A percentile compares a stretch with the other conserved stretches of the same genome.
Evolutionary conservation across 306 rosid genomes (phyloP).

Genomic region (Casuarina cunninghamiana): DNA sequence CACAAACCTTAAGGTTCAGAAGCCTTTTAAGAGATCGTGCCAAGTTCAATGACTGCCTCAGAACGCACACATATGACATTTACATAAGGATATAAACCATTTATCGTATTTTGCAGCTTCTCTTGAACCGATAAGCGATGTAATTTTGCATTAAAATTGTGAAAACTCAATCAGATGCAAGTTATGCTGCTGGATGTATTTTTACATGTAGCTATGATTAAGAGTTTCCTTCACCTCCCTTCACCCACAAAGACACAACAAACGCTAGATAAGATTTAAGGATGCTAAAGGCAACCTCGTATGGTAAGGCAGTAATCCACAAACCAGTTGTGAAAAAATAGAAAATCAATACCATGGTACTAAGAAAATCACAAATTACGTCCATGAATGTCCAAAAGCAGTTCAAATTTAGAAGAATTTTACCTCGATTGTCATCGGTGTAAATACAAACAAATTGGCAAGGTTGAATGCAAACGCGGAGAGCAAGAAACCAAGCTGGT

Average conservation of each 20-base stretch:
- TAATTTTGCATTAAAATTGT: not conserved
- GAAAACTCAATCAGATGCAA: not conserved
- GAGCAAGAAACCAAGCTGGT: slow-evolving; percentile 92
- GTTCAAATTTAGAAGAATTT: slow-evolving; percentile 4
- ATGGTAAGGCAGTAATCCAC: not conserved
- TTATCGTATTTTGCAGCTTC: not conserved
- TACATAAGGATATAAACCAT: not conserved
- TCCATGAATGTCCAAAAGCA: not conserved
- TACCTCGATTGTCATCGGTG: slow-evolving; percentile 98
- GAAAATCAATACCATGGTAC: not conserved
- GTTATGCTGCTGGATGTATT: not conserved
- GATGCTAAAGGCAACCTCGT: not conserved
- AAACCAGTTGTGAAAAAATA: not conserved
- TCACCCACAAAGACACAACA: not conserved
- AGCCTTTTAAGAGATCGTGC: not conserved
- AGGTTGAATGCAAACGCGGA: slow-evolving; percentile 85
- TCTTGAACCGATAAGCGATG: not conserved
- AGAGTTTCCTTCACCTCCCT: not conserved
- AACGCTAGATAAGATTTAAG: not conserved
- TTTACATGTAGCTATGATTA: not conserved
- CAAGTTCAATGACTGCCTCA: not conserved
- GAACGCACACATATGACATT: not conserved
- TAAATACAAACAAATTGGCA: slow-evolving; percentile 78
- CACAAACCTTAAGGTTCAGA: not conserved
- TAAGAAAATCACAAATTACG: not conserved